These are phyloP conservation scores for Starmerella floricola DNA, from an alignment of 805 yeast genomes.

Conservation along the genomic window DNA sequence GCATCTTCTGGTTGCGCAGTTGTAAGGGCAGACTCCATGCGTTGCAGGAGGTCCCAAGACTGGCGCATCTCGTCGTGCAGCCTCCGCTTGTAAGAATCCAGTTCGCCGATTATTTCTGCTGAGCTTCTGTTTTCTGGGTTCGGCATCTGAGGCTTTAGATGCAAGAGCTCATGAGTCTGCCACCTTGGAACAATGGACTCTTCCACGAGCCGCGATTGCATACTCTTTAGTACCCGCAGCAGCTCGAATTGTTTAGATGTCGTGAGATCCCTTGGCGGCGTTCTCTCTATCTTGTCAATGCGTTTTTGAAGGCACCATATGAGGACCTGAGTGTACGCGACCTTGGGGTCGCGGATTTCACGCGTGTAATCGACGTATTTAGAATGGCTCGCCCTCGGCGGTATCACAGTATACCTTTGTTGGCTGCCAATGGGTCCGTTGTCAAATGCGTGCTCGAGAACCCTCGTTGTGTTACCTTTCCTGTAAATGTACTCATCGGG, in stretches of 20 bases:
- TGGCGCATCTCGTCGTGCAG: neutral
- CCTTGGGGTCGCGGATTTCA: neutral
- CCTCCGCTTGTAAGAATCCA: neutral
- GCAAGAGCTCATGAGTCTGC: neutral
- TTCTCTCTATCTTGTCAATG: constrained; percentile 2
- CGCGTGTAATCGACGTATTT: constrained; percentile 3
- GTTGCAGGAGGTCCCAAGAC: neutral
- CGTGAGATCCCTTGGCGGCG: constrained; percentile 2
- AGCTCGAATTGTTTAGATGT: neutral
- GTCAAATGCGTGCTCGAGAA: constrained; percentile 5
- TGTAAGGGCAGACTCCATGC: neutral
- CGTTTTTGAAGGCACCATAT: constrained; percentile 18
- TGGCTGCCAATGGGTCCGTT: neutral
- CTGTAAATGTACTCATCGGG: neutral
- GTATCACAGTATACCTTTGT: neutral
- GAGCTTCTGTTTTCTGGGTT: constrained; percentile 8
- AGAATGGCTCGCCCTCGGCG: neutral
- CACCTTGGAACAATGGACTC: neutral
- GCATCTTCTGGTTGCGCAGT: too few species aligned
- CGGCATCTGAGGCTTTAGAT: constrained; percentile 8
- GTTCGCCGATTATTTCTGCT: neutral
- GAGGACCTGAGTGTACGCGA: constrained; percentile 16
- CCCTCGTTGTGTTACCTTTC: constrained; percentile 1
- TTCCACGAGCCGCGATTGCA: constrained; percentile 3
- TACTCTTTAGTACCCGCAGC: neutral